These are phyloP conservation scores for Ilyonectria sp. DNA, from an alignment of 2,329 filamentous ascomycete genomes.

Conservation along the genomic window DNA sequence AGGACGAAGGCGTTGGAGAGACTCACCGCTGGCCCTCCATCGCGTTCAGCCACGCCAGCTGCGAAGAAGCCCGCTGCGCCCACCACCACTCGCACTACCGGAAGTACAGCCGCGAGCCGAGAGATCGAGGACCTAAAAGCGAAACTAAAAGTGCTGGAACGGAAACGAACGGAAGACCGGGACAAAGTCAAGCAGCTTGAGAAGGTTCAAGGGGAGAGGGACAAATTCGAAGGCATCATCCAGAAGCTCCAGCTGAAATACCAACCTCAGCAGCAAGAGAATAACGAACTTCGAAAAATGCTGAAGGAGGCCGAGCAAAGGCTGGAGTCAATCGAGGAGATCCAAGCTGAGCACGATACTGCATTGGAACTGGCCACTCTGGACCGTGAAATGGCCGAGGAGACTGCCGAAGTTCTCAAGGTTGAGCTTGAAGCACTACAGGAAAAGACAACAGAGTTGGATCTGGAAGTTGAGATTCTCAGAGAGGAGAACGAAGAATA, in stretches of 20 bases:
- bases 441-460: slow-evolving; percentile 84
- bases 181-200: slow-evolving; percentile 87
- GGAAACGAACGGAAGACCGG: slow-evolving; percentile 87
- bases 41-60: slow-evolving; percentile 51
- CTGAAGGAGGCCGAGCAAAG: slow-evolving; percentile 82
- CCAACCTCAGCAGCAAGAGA: slow-evolving; percentile 86
- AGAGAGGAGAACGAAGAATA: slow-evolving; percentile 90
- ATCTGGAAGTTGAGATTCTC: slow-evolving; percentile 89
- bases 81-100: slow-evolving; percentile 53
- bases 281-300: slow-evolving; percentile 81
- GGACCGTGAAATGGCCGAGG: slow-evolving; percentile 97
- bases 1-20: slow-evolving; percentile 68
- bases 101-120: slow-evolving; percentile 67
- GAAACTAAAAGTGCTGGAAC: slow-evolving; percentile 89
- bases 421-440: slow-evolving; percentile 85
- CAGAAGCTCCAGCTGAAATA: slow-evolving; percentile 93
- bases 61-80: slow-evolving; percentile 50
- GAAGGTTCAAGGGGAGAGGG: slow-evolving; percentile 80
- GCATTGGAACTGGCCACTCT: slow-evolving; percentile 89
- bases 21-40: slow-evolving; percentile 59
- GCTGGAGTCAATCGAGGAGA: slow-evolving; percentile 76
- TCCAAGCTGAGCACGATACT: slow-evolving; percentile 88
- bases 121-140: slow-evolving; percentile 91
- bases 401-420: slow-evolving; percentile 87
- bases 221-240: slow-evolving; percentile 87